A percentile compares a stretch with the other conserved stretches of the same genome.
Conservation (phyloP, 108 stramenopile genomes). For the Fragilaria radians region DNA sequence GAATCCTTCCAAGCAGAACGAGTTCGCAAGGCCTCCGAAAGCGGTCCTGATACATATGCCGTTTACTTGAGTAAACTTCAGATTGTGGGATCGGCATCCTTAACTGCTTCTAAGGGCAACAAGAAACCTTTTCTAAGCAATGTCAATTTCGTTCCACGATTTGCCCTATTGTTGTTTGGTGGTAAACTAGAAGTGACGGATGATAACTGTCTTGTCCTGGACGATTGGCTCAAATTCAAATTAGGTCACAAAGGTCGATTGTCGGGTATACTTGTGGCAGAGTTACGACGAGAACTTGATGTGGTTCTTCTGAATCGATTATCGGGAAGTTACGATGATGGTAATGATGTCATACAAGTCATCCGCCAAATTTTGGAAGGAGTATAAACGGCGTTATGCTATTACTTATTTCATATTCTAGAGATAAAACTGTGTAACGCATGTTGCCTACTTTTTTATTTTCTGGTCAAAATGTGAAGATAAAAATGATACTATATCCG, state of each 20-base stretch:
- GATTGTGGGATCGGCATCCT: conserved; percentile 16
- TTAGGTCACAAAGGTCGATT: conserved; percentile 14
- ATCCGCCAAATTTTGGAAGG: too few relatives aligned
- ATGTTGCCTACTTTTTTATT: too few relatives aligned
- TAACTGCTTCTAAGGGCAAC: conserved; percentile 4
- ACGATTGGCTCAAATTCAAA: conserved; percentile 67
- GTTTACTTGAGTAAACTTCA: conserved; percentile 52
- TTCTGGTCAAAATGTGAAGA: too few relatives aligned
- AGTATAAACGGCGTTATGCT: too few relatives aligned
- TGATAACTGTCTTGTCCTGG: conserved; percentile 43
- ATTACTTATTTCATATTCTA: too few relatives aligned
- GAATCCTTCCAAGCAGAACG: conserved; percentile 49
- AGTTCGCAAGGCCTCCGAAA: conserved; percentile 29
- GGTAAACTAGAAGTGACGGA: conserved; percentile 41
- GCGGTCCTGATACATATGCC: conserved; percentile 55
- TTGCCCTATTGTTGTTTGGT: conserved; percentile 56
- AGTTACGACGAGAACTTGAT: conserved; percentile 17
- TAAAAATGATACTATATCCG: too few relatives aligned
- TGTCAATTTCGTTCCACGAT: conserved; percentile 62
- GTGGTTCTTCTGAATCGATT: conserved; percentile 1
- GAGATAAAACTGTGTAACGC: too few relatives aligned
- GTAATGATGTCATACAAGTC: too few relatives aligned
- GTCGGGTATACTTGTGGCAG: conserved; percentile 6
- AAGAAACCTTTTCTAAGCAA: conserved; percentile 40
- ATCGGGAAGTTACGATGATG: not conserved